phyloP scores from a whole-genome alignment of 768 basidiomycete species.

The Cystobasidium onofrii region DNA sequence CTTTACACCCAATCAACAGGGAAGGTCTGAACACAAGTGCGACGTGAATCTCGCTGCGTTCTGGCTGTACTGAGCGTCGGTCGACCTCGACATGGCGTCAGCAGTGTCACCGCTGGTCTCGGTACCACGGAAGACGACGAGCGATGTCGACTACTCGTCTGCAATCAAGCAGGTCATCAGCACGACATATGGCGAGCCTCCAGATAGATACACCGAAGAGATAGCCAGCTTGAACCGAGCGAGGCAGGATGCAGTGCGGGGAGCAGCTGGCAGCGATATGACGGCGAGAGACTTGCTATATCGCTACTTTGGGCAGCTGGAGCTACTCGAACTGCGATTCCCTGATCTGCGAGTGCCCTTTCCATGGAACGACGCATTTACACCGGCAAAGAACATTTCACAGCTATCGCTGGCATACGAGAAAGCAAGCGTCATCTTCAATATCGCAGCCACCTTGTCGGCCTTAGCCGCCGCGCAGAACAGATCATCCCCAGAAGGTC shows the following conservation, averaged over 20 bases:
- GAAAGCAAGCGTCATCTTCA: constrained; percentile 94
- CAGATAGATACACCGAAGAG: constrained; percentile 77
- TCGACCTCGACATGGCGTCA: neutral
- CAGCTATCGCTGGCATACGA: constrained; percentile 97
- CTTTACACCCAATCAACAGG: too few species aligned
- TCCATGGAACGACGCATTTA: constrained; percentile 93
- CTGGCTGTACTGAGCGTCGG: neutral
- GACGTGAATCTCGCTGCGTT: neutral
- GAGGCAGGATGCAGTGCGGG: constrained; percentile 89
- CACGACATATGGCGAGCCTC: constrained; percentile 85
- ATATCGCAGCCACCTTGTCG: constrained; percentile 88
- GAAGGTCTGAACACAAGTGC: neutral
- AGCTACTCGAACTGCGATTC: constrained; percentile 91
- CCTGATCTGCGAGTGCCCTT: constrained; percentile 93
- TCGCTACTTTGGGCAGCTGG: constrained; percentile 99
- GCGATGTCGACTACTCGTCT: constrained; percentile 91
- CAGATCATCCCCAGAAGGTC: constrained; percentile 77
- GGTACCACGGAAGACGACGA: constrained; percentile 87
- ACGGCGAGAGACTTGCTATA: constrained; percentile 83
- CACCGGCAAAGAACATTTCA: constrained; percentile 70
- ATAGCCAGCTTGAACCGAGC: constrained; percentile 77
- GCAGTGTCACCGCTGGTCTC: constrained; percentile 52
- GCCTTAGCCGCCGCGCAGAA: constrained; percentile 78
- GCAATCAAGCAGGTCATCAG: constrained; percentile 78
- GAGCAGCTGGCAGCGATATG: constrained; percentile 74